Percentiles rank a stretch among this genome's conserved stretches.
These are phyloP conservation scores for Nakazawaea laoshanensis DNA, from an alignment of 805 yeast genomes.

Conservation along the genomic window DNA sequence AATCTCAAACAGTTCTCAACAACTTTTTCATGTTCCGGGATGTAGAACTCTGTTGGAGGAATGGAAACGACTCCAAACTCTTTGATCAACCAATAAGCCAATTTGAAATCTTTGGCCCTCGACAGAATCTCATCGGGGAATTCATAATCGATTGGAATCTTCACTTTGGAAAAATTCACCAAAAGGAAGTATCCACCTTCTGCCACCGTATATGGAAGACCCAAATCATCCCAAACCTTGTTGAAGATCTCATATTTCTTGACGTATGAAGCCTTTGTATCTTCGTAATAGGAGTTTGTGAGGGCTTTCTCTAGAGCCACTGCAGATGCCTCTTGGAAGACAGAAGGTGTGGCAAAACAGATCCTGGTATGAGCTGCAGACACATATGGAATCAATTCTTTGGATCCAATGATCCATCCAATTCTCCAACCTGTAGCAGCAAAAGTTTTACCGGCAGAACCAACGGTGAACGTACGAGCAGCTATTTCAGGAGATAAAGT, in stretches of 20 bases:
- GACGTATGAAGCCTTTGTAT: conserved; percentile 58
- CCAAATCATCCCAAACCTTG: conserved; percentile 74
- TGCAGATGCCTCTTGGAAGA: conserved; percentile 88
- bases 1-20: conserved; percentile 85
- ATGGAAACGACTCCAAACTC: conserved; percentile 93
- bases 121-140: conserved; percentile 62
- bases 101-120: conserved; percentile 78
- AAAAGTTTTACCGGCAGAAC: conserved; percentile 95
- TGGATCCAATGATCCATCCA: conserved; percentile 89
- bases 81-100: conserved; percentile 87
- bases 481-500: conserved; percentile 72
- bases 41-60: conserved; percentile 94
- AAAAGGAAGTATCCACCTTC: conserved; percentile 92
- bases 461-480: conserved; percentile 78
- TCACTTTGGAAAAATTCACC: conserved; percentile 78
- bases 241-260: conserved; percentile 70
- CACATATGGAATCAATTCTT: conserved; percentile 73
- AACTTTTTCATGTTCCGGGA: conserved; percentile 58
- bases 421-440: conserved; percentile 99
- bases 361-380: conserved; percentile 90
- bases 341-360: conserved; percentile 85
- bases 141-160: conserved; percentile 64
- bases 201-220: conserved; percentile 82
- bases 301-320: conserved; percentile 61
- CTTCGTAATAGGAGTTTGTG: conserved; percentile 56